Conservation (phyloP, 805 yeast species). For the Starmerella powellii region DNA sequence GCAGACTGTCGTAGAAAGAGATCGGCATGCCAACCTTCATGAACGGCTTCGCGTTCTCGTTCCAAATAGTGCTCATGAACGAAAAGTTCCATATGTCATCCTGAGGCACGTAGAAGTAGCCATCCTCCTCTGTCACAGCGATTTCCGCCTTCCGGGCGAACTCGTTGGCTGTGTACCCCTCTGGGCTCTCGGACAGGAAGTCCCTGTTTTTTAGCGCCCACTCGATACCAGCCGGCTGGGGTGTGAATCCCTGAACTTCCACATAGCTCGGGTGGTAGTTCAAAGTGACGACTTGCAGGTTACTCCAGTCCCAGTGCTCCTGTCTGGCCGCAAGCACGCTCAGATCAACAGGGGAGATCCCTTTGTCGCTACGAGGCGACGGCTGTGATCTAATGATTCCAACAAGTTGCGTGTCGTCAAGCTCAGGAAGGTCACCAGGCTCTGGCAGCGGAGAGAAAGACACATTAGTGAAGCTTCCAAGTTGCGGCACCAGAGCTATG, state of each 20-base stretch:
- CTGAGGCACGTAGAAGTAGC: constrained; percentile 77
- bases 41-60: constrained; percentile 43
- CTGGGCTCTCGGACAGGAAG: constrained; percentile 42
- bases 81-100: constrained; percentile 83
- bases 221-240: constrained; percentile 51
- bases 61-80: constrained; percentile 78
- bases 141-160: constrained; percentile 49
- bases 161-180: constrained; percentile 40
- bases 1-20: constrained; percentile 71
- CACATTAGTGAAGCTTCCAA: constrained; percentile 58
- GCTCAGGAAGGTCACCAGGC: constrained; percentile 27
- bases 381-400: constrained; percentile 94
- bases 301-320: constrained; percentile 28
- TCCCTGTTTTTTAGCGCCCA: constrained; percentile 70
- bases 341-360: constrained; percentile 58
- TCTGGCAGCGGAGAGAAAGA: constrained; percentile 40
- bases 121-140: constrained; percentile 58
- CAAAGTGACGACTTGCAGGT: constrained; percentile 46
- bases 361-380: constrained; percentile 40
- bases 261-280: constrained; percentile 76
- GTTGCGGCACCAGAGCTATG: constrained; percentile 35
- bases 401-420: constrained; percentile 56
- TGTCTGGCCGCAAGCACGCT: constrained; percentile 41
- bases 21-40: constrained; percentile 69
- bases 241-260: constrained; percentile 52